Percentiles rank a stretch among this genome's conserved stretches.
Conservation (phyloP, 116 monocot species). For the Zostera marina region DNA sequence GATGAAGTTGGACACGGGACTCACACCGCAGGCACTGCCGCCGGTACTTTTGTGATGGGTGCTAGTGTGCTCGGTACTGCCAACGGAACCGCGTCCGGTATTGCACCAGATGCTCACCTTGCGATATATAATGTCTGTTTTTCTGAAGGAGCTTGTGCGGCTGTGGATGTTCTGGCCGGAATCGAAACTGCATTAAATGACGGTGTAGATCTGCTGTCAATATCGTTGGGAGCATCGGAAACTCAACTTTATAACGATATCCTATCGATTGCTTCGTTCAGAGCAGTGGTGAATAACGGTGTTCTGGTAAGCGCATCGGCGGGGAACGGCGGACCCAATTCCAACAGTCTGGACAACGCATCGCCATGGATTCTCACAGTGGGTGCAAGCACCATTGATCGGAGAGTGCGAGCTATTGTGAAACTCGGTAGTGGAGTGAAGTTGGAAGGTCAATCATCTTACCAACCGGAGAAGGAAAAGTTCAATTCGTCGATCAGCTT, state of each 20-base stretch:
- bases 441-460: conserved; percentile 48
- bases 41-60: conserved; percentile 8
- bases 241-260: conserved; percentile 52
- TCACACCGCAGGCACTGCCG: conserved; percentile 35
- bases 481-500: no score
- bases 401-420: conserved; percentile 41
- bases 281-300: conserved; percentile 30
- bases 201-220: conserved; percentile 40
- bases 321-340: conserved; percentile 51
- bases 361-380: conserved; percentile 83
- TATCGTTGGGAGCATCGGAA: conserved; percentile 57
- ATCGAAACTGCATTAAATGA: conserved; percentile 22
- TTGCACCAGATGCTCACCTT: conserved; percentile 26
- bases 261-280: conserved; percentile 72
- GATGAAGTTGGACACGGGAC: conserved; percentile 30
- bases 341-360: conserved; percentile 42
- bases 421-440: conserved; percentile 23
- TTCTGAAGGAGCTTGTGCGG: neutral
- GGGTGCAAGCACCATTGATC: conserved; percentile 49
- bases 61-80: conserved; percentile 19
- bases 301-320: conserved; percentile 54
- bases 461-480: conserved; percentile 1
- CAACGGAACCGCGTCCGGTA: conserved; percentile 18
- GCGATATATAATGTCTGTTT: conserved; percentile 33
- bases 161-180: conserved; percentile 13